phyloP scores from a whole-genome alignment of 805 yeast genomes.

The Dipodascus geniculatus region DNA sequence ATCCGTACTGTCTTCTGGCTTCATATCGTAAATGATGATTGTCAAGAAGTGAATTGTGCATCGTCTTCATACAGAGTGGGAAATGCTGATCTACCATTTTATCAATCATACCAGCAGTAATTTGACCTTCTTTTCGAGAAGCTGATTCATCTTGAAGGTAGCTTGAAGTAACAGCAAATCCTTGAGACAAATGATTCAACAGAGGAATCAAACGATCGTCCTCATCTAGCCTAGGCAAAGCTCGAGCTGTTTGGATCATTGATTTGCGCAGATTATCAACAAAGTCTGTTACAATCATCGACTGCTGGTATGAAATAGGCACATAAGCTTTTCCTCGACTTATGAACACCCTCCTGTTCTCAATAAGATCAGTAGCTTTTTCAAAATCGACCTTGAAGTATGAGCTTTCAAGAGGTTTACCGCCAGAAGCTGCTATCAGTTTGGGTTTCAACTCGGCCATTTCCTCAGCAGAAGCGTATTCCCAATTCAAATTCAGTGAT shows the following conservation, averaged over 20 bases:
- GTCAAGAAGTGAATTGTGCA: slow-evolving; percentile 48
- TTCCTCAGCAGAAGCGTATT: slow-evolving; percentile 52
- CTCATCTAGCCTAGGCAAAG: slow-evolving; percentile 77
- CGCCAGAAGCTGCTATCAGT: slow-evolving; percentile 28
- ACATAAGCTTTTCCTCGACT: slow-evolving; percentile 68
- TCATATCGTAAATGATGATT: slow-evolving; percentile 67
- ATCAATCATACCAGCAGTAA: slow-evolving; percentile 53
- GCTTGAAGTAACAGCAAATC: slow-evolving; percentile 44
- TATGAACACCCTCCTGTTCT: slow-evolving; percentile 58
- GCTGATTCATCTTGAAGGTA: slow-evolving; percentile 25
- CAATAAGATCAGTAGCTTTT: slow-evolving; percentile 65
- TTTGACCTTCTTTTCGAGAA: slow-evolving; percentile 29
- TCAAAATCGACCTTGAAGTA: slow-evolving; percentile 85
- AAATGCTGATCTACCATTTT: slow-evolving; percentile 45
- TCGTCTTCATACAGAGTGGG: slow-evolving; percentile 69
- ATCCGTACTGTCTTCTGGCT: slow-evolving; percentile 76
- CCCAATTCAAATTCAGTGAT: slow-evolving; percentile 59
- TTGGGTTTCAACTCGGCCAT: slow-evolving; percentile 36
- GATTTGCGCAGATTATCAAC: slow-evolving; percentile 37
- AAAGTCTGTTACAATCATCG: slow-evolving; percentile 60
- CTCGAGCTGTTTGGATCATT: slow-evolving; percentile 58
- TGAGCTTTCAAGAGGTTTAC: slow-evolving; percentile 38
- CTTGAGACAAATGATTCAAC: slow-evolving; percentile 62
- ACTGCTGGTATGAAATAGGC: slow-evolving; percentile 70
- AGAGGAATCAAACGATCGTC: slow-evolving; percentile 84